Conservation (phyloP, 306 rosid genomes). For the Lupinus albus region DNA sequence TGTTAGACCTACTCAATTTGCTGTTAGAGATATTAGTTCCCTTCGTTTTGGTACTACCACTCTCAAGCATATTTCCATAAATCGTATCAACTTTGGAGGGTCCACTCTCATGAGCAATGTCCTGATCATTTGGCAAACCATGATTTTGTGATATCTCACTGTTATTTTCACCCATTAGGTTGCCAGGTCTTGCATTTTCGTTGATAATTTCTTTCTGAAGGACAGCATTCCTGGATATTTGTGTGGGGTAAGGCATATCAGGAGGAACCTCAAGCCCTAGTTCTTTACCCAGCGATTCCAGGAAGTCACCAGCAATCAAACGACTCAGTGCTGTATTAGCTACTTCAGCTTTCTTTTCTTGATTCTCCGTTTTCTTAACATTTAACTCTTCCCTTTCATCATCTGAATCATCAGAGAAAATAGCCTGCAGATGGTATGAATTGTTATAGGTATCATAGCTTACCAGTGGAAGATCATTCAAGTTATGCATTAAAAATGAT, state of each 20-base stretch:
- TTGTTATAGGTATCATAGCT: slow-evolving; percentile 26
- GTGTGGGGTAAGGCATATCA: slow-evolving; percentile 56
- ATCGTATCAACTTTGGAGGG: slow-evolving; percentile 42
- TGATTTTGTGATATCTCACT: slow-evolving; percentile 34
- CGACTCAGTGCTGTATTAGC: slow-evolving; percentile 82
- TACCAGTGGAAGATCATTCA: slow-evolving; percentile 29
- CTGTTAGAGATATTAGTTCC: slow-evolving; percentile 40
- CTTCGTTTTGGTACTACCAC: slow-evolving; percentile 40
- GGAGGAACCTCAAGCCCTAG: slow-evolving; percentile 93
- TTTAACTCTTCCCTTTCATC: slow-evolving; percentile 62
- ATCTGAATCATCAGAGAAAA: slow-evolving; percentile 94
- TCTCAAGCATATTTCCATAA: slow-evolving; percentile 47
- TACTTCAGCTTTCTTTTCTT: slow-evolving; percentile 81
- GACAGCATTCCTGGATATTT: slow-evolving; percentile 48
- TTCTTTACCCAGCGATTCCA: slow-evolving; percentile 96
- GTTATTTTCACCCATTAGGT: slow-evolving; percentile 41
- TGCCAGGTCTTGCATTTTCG: slow-evolving; percentile 43
- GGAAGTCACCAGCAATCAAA: slow-evolving; percentile 91
- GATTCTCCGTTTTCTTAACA: slow-evolving; percentile 60
- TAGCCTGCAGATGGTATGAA: slow-evolving; percentile 64
- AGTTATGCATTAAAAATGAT: slow-evolving; percentile 32
- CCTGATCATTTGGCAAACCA: slow-evolving; percentile 40
- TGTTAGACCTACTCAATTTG: slow-evolving; percentile 42
- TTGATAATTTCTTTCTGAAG: slow-evolving; percentile 48
- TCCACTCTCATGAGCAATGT: slow-evolving; percentile 42